Evolutionary conservation across 352 stramenopile species (phyloP), one percentile per base, ranked within the genome.

Genomic region (Phytophthora cryptogea): DNA sequence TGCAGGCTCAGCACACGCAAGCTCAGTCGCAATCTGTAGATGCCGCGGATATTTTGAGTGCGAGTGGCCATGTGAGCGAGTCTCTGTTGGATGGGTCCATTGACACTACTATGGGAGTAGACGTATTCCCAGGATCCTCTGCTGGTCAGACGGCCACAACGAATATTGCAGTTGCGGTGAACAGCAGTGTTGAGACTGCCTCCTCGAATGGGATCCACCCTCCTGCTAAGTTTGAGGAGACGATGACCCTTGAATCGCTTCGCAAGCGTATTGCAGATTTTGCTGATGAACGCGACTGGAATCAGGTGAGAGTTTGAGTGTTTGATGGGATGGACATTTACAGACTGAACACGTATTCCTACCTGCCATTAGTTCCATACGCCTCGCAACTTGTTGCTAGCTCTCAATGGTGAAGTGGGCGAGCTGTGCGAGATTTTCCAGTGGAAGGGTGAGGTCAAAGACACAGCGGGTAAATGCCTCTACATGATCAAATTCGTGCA

Each of bases 341-440:
- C 8, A 46, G 33, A 43, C 33, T 68, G 10, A 59, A 54, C 11
- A 14, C 23, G 27, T n/a, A 20, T 52, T 8, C 30, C 26, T 37
- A 43, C 66, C 57, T 50, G 43, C 1, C 16, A 28, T 40, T 35
- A 83, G 73, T 74, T 75, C 43, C 72, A 89, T 53, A 89, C 73
- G 27, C 80, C 96, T 42, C 87, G 96, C 4, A 99, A 98, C 69
- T 69, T 99, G 35, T 45, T 98, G 28, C 68, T 99, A 37, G 97
- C 96, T 16, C 68, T 99, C 8, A 81, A 96, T 6, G 95, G 95
- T 16, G 96, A 99, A 77, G 78, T 98, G 2, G 96, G 97, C 30
- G 97, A 99, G 70, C 62, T 99, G 40, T 92, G 89, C 17, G 94
- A 98, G 74, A 96, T 96, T 39, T 76, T 79, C 31, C 96, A 99